Base-by-base conservation (phyloP, 2,329 filamentous ascomycete genomes). In the Cladophialophora chaetospira region DNA sequence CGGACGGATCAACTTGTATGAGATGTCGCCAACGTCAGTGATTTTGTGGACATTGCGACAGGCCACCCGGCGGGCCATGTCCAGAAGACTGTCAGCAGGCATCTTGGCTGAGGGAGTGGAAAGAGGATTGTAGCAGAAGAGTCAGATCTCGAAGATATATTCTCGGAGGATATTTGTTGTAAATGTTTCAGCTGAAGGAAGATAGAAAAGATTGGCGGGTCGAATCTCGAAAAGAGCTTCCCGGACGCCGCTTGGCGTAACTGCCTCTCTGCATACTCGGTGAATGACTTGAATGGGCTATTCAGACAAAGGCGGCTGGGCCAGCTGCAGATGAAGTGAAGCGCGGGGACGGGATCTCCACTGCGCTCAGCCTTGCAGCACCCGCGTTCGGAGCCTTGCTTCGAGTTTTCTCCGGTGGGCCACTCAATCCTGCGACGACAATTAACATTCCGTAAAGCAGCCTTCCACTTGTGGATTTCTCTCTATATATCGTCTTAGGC, bases 21-120 rank as follows among this genome's bases (percentile, higher is more conserved):
- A 84, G 35, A 92, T 76, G 55, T 86, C 81, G 63, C 89, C 89
- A 42, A 97, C 78, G 70, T 89, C 86, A 43, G 79, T 79, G 54
- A 97, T 79, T 54, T 76, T 78, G 81, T 62, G 53, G 17, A 65
- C 59, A 26, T 67, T 66, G 43, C 64, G 63, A 19, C 61, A 58
- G 26, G 63, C 66, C 1, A 65, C 64, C 51, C 61, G 59, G 10
- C 53, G 58, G 51, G 66, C 65, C 51, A 71, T 63, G 17, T 60
- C 57, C 17, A 46, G 25, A 1, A 71, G 63, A 38, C 61, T 63
- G 36, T 62, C 58, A 10, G 62, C 63, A 28, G 67, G 61, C 68
- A 71, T 70, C 43, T 29, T 53, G 28, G 29, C 13, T 33, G 6
- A 8, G 29, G 29, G 6, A 8, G 6, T 33, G 29, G n/a, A n/a